A percentile compares a stretch with the other conserved stretches of the same genome.
Conservation (phyloP, 805 yeast genomes). For the Wickerhamiella azymoides region DNA sequence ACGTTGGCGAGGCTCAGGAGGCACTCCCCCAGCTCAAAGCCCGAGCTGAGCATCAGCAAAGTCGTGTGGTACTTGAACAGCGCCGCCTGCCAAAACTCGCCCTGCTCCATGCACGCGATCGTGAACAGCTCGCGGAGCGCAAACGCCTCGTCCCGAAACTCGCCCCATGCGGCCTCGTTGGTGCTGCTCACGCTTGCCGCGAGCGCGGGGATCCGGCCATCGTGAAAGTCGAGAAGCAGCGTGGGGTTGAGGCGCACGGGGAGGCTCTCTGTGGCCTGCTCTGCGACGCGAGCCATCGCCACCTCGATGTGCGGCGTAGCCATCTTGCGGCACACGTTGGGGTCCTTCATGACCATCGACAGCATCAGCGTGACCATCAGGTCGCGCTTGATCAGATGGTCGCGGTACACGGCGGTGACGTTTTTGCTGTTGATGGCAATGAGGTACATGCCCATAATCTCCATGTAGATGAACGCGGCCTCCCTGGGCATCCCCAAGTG, state of each 20-base stretch:
- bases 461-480: conserved; percentile 55
- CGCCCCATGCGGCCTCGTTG: conserved; percentile 5
- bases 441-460: conserved; percentile 42
- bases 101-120: conserved; percentile 53
- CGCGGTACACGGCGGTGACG: conserved; percentile 29
- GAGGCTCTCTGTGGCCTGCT: conserved; percentile 30
- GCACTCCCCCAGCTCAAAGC: conserved; percentile 49
- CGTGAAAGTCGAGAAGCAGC: conserved; percentile 12
- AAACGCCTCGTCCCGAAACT: conserved; percentile 61
- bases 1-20: conserved; percentile 53
- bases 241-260: conserved; percentile 13
- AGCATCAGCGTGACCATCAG: conserved; percentile 46
- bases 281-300: conserved; percentile 26
- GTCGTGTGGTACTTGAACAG: conserved; percentile 49
- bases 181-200: conserved; percentile 11
- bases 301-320: conserved; percentile 46
- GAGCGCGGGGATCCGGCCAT: conserved; percentile 10
- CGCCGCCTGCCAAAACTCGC: conserved; percentile 51
- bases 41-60: conserved; percentile 61
- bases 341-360: conserved; percentile 25
- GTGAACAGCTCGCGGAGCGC: conserved; percentile 63
- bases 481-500: conserved; percentile 45
- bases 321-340: conserved; percentile 40
- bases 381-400: conserved; percentile 55
- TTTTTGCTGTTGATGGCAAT: conserved; percentile 35